Evolutionary conservation across 106 monocot species (phyloP), one percentile per base, ranked within the genome.

Genomic region (Dendrobium nobile): DNA sequence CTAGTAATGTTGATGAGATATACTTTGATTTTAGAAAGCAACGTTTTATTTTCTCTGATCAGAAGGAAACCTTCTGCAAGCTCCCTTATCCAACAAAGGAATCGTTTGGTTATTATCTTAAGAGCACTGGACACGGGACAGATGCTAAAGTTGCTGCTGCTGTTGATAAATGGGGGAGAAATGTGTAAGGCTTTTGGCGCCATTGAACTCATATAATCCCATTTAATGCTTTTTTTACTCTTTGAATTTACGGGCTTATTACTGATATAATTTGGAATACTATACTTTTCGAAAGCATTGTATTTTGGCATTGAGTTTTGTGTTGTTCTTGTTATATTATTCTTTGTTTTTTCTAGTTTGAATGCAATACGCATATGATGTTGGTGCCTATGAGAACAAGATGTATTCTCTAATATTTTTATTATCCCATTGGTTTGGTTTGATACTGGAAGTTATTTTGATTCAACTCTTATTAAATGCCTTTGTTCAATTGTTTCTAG

Each of bases 1-100:
- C 72, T 31, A 77, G 78, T 31, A 85, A 82, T 72, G 54, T n/a
- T 72, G 95, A 91, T 70, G 98, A 99, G 81, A 90, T 99, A 47
- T 91, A 86, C 85, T 99, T 99, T 93, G 95, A 99, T 84, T 99
- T 99, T 86, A 89, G 99, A 85, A 99, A 99, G 86, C 95, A 99
- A 79, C 59, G 86, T 18, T 99, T 95, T 75, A 89, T 93, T 58
- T 93, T 88, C 77, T 95, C 89, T 17, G 79, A 76, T 45, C 88
- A 91, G 75, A 88, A 90, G 54, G 81, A 90, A 61, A 90, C 89
- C 18, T 99, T 99, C 82, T 88, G 59, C 86, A 99, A 99, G 72
- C 87, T 99, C 33, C 83, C 91, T 65, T 99, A 91, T 55, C 95
- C 99, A 65, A 95, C 99, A 77, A 99, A 99, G 77, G 95, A 99